A percentile compares a stretch with the other conserved stretches of the same genome.
Conservation (phyloP, 1,284 basidiomycete species). For the Fistulina hepatica region DNA sequence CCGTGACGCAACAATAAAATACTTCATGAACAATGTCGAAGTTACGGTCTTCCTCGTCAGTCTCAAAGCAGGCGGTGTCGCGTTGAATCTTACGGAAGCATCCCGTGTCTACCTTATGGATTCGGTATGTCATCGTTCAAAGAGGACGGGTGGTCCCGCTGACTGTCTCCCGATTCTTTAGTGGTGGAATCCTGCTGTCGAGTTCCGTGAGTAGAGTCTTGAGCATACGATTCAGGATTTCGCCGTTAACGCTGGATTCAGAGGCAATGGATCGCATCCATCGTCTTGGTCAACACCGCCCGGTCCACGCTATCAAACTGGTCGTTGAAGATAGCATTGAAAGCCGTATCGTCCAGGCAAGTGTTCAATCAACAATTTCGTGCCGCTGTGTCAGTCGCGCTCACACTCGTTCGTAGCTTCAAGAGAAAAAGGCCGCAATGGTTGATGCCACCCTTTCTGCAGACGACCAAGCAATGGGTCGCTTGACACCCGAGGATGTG, state of each 20-base stretch:
- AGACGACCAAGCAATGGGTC: constrained; percentile 80
- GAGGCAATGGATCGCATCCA: constrained; percentile 98
- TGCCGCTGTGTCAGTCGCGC: neutral
- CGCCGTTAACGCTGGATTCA: constrained; percentile 25
- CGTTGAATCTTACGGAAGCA: constrained; percentile 87
- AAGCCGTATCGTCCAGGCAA: constrained; percentile 81
- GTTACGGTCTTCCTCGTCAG: constrained; percentile 96
- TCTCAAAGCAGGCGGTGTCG: constrained; percentile 94
- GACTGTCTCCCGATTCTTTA: constrained; percentile 12
- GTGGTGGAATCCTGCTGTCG: constrained; percentile 31
- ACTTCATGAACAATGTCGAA: constrained; percentile 92
- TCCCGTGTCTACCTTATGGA: constrained; percentile 89
- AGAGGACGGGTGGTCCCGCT: constrained; percentile 20
- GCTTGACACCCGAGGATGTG: constrained; percentile 82
- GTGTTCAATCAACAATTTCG: too few relatives aligned
- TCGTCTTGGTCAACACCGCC: constrained; percentile 84
- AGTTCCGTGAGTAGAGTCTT: constrained; percentile 46
- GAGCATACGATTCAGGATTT: neutral
- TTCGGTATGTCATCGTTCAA: constrained; percentile 89
- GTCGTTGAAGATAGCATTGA: constrained; percentile 97
- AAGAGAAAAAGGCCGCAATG: constrained; percentile 90
- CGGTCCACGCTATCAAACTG: constrained; percentile 88
- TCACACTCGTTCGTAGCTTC: constrained; percentile 62
- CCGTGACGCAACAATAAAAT: constrained; percentile 87
- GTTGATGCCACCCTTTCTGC: constrained; percentile 69